Evolutionary conservation across 108 stramenopile species (phyloP).

Genomic region (Aurantiochytrium sp.): DNA sequence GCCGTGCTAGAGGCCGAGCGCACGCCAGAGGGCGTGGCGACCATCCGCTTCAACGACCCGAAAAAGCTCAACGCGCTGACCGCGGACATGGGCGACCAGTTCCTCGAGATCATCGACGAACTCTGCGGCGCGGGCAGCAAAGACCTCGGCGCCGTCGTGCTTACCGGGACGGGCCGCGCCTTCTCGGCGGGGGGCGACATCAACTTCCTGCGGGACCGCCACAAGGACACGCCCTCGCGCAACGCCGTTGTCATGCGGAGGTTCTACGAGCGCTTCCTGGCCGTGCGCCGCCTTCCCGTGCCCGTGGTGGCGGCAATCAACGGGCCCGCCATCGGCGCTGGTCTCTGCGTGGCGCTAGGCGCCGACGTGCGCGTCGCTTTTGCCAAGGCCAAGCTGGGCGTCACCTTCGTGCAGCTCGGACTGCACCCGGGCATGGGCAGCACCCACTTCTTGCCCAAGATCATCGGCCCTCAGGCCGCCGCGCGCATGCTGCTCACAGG

Average conservation of each 20-base stretch:
- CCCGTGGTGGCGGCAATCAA: slow-evolving; percentile 69
- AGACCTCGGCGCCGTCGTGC: slow-evolving; percentile 56
- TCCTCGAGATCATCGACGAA: slow-evolving; percentile 40
- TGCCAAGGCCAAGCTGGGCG: slow-evolving; percentile 54
- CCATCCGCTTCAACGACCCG: slow-evolving; percentile 57
- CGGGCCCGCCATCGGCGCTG: slow-evolving; percentile 72
- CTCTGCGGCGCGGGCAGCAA: slow-evolving; percentile 33
- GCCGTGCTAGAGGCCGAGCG: not conserved
- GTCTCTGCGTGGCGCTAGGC: slow-evolving; percentile 66
- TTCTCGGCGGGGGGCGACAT: slow-evolving; percentile 75
- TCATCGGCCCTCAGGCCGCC: slow-evolving; percentile 48
- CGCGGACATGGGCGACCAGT: slow-evolving; percentile 68
- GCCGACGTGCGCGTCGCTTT: slow-evolving; percentile 63
- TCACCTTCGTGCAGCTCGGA: slow-evolving; percentile 67
- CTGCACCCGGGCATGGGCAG: slow-evolving; percentile 74
- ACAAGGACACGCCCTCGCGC: slow-evolving; percentile 50
- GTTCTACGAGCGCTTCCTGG: slow-evolving; percentile 67
- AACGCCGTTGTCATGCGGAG: slow-evolving; percentile 64
- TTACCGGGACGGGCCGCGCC: slow-evolving; percentile 62
- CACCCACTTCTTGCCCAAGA: slow-evolving; percentile 56
- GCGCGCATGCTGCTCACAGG: slow-evolving; percentile 60
- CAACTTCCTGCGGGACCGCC: slow-evolving; percentile 53
- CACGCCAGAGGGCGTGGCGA: not conserved
- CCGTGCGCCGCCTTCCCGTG: slow-evolving; percentile 64
- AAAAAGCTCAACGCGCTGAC: slow-evolving; percentile 69